phyloP scores from a whole-genome alignment of 2,329 filamentous ascomycete species.

The Cladosporium sp. region DNA sequence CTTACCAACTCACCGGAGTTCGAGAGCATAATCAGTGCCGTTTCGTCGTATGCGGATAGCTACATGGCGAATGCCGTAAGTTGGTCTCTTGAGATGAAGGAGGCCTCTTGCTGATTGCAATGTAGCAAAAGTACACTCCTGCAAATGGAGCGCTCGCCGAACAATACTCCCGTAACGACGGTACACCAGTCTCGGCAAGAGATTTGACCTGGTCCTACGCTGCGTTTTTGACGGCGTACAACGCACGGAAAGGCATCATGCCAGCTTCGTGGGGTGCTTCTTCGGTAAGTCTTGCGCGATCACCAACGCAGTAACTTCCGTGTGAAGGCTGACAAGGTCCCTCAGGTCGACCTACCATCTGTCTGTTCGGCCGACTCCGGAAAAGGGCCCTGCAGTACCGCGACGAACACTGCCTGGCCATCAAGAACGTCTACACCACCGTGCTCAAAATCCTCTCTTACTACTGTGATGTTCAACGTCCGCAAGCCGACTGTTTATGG shows the following conservation, averaged over 20 bases:
- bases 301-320: not conserved
- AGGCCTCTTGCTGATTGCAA: not conserved
- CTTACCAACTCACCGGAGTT: conserved; percentile 37
- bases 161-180: conserved; percentile 55
- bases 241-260: conserved; percentile 52
- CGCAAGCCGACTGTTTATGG: conserved; percentile 54
- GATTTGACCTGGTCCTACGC: conserved; percentile 73
- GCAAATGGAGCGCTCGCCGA: conserved; percentile 61
- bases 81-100: not conserved
- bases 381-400: conserved; percentile 23
- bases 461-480: conserved; percentile 58
- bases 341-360: conserved; percentile 18
- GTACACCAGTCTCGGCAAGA: conserved; percentile 55
- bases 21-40: conserved; percentile 51
- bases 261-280: conserved; percentile 52
- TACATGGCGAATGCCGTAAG: conserved; percentile 39
- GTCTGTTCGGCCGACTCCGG: conserved; percentile 24
- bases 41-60: conserved; percentile 59
- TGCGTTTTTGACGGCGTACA: conserved; percentile 60
- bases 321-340: not conserved
- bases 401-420: conserved; percentile 25
- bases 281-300: conserved; percentile 4
- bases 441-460: conserved; percentile 21
- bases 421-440: conserved; percentile 10
- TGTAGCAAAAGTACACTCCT: conserved; percentile 43